phyloP scores from a whole-genome alignment of 371 early-diverging fungal genomes.

The Sporodiniella umbellata region DNA sequence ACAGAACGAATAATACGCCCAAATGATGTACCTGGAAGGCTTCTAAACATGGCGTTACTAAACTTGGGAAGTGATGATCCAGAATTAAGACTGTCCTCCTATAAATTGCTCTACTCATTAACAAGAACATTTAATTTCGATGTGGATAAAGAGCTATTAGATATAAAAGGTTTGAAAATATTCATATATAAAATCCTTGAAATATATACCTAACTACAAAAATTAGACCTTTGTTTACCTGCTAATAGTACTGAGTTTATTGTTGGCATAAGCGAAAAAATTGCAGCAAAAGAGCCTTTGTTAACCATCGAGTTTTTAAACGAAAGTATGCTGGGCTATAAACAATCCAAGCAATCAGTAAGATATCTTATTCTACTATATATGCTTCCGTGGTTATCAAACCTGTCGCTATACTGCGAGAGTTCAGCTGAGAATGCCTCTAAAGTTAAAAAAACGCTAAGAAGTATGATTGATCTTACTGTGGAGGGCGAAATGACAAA shows the following conservation, averaged over 20 bases:
- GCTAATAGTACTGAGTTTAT: slow-evolving; percentile 80
- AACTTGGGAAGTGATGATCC: slow-evolving; percentile 81
- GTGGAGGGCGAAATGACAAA: slow-evolving; percentile 80
- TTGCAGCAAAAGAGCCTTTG: slow-evolving; percentile 71
- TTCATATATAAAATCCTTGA: too few species aligned
- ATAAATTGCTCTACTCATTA: slow-evolving; percentile 79
- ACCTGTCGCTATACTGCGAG: slow-evolving; percentile 59
- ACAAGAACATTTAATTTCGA: slow-evolving; percentile 75
- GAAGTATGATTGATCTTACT: slow-evolving; percentile 73
- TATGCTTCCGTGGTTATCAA: slow-evolving; percentile 84
- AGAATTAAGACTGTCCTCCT: slow-evolving; percentile 73
- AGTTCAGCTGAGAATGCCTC: slow-evolving; percentile 35
- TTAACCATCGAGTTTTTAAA: slow-evolving; percentile 84
- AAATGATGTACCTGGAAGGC: slow-evolving; percentile 85
- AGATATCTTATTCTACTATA: slow-evolving; percentile 81
- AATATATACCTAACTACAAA: too few species aligned
- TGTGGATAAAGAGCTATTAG: slow-evolving; percentile 72
- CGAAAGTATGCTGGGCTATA: slow-evolving; percentile 80
- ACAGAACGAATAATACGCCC: slow-evolving; percentile 74
- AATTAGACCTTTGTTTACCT: slow-evolving; percentile 81
- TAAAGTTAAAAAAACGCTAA: slow-evolving; percentile 69
- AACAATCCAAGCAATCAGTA: slow-evolving; percentile 60
- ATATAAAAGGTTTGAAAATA: slow-evolving; percentile 56
- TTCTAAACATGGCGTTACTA: slow-evolving; percentile 87
- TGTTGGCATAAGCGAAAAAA: slow-evolving; percentile 67